phyloP scores from a whole-genome alignment of 2,329 filamentous ascomycete species.

The Teratosphaeriaceae sp. region DNA sequence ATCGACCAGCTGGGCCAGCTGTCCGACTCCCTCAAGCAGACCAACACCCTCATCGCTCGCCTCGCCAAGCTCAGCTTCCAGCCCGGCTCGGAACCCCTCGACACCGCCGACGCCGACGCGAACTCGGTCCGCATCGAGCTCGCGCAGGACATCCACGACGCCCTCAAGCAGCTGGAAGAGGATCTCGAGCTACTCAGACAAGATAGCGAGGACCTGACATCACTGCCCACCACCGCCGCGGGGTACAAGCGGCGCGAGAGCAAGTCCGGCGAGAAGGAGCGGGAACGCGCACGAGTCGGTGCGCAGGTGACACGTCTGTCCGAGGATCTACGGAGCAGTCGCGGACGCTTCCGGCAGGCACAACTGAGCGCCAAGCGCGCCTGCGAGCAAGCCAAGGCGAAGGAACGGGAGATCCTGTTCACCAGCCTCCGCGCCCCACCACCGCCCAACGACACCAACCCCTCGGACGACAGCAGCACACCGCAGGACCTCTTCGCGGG shows the following conservation, averaged over 20 bases:
- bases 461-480: slow-evolving; percentile 18
- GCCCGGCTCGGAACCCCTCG: slow-evolving; percentile 53
- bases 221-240: slow-evolving; percentile 30
- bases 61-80: slow-evolving; percentile 55
- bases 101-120: slow-evolving; percentile 37
- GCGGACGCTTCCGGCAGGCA: slow-evolving; percentile 70
- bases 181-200: slow-evolving; percentile 75
- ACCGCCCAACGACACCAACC: slow-evolving; percentile 25
- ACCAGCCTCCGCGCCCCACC: slow-evolving; percentile 51
- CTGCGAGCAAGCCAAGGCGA: slow-evolving; percentile 64
- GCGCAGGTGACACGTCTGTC: slow-evolving; percentile 61
- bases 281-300: slow-evolving; percentile 52
- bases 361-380: slow-evolving; percentile 72
- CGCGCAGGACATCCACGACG: slow-evolving; percentile 70
- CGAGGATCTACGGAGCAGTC: slow-evolving; percentile 61
- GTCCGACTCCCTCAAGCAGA: slow-evolving; percentile 47
- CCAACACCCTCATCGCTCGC: slow-evolving; percentile 49
- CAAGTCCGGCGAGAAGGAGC: slow-evolving; percentile 41
- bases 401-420: slow-evolving; percentile 71
- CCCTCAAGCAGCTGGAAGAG: slow-evolving; percentile 70
- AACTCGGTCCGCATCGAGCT: slow-evolving; percentile 61
- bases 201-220: slow-evolving; percentile 64
- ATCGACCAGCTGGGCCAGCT: slow-evolving; percentile 30
- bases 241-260: slow-evolving; percentile 39
- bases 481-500: slow-evolving; percentile 33